Base-by-base conservation (phyloP, 1,284 basidiomycete genomes). In the Papiliotrema terrestris region DNA sequence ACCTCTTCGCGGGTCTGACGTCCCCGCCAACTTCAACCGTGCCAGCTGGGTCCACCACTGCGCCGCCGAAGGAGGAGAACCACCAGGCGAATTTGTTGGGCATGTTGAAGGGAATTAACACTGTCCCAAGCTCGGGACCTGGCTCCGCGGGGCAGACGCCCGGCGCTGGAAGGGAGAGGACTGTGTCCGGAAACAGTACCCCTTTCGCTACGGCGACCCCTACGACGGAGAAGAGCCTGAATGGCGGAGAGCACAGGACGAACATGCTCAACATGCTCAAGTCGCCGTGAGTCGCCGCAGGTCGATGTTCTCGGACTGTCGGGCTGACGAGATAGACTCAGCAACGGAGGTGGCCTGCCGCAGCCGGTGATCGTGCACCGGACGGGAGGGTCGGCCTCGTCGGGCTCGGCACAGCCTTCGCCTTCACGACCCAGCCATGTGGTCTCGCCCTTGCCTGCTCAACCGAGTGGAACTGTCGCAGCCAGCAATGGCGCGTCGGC, bases 1-100 rank as follows among this genome's bases (percentile, higher is more conserved):
- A 74, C 48, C 55, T 74, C 11, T 74, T 74, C 63, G 69, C 67
- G 57, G 63, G 56, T 35, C 63, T 74, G 26, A 51, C 63, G 32
- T 52, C 62, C 20, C 59, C 60, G 41, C 47, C 56, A 0, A 22
- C 49, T 11, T 48, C 41, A 23, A 17, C 35, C 41, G 29, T 38
- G 23, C 43, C 49, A 26, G 14, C 48, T 42, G 29, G 29, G 32
- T 26, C 2, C 14, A 22, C 39, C 8, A 9, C 37, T 46, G 45
- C 8, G 17, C 14, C 46, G 46, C 22, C 36, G 29, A 14, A 42
- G 25, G 17, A 13, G 20, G n/a, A 38, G 20, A 20, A 19, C n/a
- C 52, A 54, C 22, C 36, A 42, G 22, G 35, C 45, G 15, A 49
- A 45, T 19, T 29, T 51, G 8, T 26, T 55, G 37, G 44, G 46